Percentiles rank a stretch among this genome's conserved stretches.
Evolutionary conservation across 768 basidiomycete species (phyloP).

Genomic region (Postia placenta): DNA sequence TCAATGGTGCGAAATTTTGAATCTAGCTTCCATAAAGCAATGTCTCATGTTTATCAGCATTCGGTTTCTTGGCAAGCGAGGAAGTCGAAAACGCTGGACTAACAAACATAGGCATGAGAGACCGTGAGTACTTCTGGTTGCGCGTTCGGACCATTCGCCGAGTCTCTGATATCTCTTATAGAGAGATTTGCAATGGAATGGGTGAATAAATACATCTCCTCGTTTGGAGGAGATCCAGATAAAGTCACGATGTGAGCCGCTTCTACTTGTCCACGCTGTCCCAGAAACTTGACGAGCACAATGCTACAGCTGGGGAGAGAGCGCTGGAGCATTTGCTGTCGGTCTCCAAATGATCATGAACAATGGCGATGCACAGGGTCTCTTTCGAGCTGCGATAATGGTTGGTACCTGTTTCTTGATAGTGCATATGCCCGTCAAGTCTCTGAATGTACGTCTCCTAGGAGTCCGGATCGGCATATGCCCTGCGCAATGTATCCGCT

Average conservation of each 20-base stretch:
- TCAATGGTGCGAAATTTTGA: neutral
- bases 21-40: neutral
- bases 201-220: slow-evolving; percentile 16
- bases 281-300: slow-evolving; percentile 22
- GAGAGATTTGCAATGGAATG: slow-evolving; percentile 34
- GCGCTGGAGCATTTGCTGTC: slow-evolving; percentile 31
- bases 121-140: slow-evolving; percentile 26
- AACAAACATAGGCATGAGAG: slow-evolving; percentile 42
- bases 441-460: too few species aligned
- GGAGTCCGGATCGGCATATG: neutral
- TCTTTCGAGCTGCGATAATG: slow-evolving; percentile 33
- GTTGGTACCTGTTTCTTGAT: neutral
- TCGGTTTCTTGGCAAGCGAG: slow-evolving; percentile 33
- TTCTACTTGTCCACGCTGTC: too few species aligned
- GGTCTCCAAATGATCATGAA: slow-evolving; percentile 19
- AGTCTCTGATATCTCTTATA: neutral
- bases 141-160: neutral
- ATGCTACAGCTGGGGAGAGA: slow-evolving; percentile 28
- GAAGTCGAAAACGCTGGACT: slow-evolving; percentile 32
- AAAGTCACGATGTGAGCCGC: slow-evolving; percentile 27
- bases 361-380: slow-evolving; percentile 18
- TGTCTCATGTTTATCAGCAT: slow-evolving; percentile 15
- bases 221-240: slow-evolving; percentile 30
- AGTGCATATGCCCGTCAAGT: neutral
- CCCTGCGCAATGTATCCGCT: neutral